phyloP scores from a whole-genome alignment of 306 rosid species.

The Lablab purpureus region DNA sequence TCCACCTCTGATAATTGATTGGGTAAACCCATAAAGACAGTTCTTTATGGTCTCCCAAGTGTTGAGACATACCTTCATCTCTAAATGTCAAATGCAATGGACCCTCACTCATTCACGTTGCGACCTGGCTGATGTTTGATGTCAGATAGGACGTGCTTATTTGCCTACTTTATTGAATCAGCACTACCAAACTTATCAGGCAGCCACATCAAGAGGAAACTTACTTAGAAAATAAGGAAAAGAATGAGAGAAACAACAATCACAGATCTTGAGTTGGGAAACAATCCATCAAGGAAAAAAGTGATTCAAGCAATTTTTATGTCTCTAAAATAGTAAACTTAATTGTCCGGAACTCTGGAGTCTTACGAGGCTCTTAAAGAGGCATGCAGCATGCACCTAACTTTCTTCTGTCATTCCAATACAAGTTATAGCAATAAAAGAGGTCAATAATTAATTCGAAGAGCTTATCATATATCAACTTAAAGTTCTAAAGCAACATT shows the following conservation, averaged over 20 bases:
- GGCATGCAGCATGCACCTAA: slow-evolving; percentile 7
- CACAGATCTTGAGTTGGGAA: slow-evolving; percentile 40
- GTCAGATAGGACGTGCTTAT: slow-evolving; percentile 47
- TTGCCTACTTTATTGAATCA: slow-evolving; percentile 47
- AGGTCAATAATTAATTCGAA: slow-evolving; percentile 27
- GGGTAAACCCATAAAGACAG: slow-evolving; percentile 53
- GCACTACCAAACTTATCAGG: slow-evolving; percentile 52
- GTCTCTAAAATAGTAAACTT: slow-evolving; percentile 24
- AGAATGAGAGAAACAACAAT: slow-evolving; percentile 28
- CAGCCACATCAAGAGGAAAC: slow-evolving; percentile 46
- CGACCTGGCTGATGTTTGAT: slow-evolving; percentile 48
- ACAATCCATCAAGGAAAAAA: slow-evolving; percentile 43
- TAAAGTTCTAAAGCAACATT: background rate
- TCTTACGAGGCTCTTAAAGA: background rate
- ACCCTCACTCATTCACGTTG: slow-evolving; percentile 52
- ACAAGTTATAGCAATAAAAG: slow-evolving; percentile 23
- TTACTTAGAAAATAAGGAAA: slow-evolving; percentile 36
- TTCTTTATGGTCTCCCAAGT: slow-evolving; percentile 45
- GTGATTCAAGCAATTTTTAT: slow-evolving; percentile 34
- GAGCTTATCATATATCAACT: slow-evolving; percentile 26
- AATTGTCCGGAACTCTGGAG: slow-evolving; percentile 26
- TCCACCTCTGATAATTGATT: slow-evolving; percentile 51
- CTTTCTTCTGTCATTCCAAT: slow-evolving; percentile 41
- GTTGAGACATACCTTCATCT: slow-evolving; percentile 55
- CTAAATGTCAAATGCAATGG: slow-evolving; percentile 56